Evolutionary conservation across 73 alveolate genomes (phyloP), one percentile per base, ranked within the genome.

Genomic region (Diophrys sp.): DNA sequence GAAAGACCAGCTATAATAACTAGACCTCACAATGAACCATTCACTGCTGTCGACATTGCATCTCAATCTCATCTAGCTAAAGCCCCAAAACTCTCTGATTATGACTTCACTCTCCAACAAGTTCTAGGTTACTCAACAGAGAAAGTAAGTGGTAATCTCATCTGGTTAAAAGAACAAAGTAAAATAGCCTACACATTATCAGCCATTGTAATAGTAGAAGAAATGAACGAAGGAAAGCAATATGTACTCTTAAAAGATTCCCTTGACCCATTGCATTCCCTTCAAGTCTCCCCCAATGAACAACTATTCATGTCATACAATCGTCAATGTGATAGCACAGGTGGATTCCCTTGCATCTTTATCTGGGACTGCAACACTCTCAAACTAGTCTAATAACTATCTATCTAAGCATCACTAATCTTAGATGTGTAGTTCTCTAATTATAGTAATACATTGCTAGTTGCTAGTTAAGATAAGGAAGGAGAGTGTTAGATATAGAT

Each of bases 301-400:
- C n/a, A n/a, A n/a, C n/a, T n/a, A n/a, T n/a, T n/a, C n/a, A n/a
- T n/a, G n/a, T n/a, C n/a, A n/a, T n/a, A n/a, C n/a, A n/a, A n/a
- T n/a, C n/a, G n/a, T n/a, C n/a, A n/a, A n/a, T n/a, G n/a, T n/a
- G n/a, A n/a, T n/a, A n/a, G n/a, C n/a, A n/a, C 80, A 0, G 94
- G 80, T 74, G 90, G 90, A 1, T 81, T 80, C 70, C 94, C 94
- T 8, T 23, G 33, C 55, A 87, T 87, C 29, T 87, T 31, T 53
- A 54, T 87, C 1, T 87, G 89, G 90, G 94, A 87, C 55, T 74
- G 90, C 0, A 75, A 66, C 0, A 87, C 94, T 1, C 73, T 87
- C 0, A 87, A 81, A 73, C 80, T 70, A 54, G 28, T 87, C 23
- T 72, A 78, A n/a, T 54, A 80, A 26, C 74, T 87, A 2, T 77